phyloP scores from a whole-genome alignment of 441 rosid genomes.

The Erysimum pusillum region DNA sequence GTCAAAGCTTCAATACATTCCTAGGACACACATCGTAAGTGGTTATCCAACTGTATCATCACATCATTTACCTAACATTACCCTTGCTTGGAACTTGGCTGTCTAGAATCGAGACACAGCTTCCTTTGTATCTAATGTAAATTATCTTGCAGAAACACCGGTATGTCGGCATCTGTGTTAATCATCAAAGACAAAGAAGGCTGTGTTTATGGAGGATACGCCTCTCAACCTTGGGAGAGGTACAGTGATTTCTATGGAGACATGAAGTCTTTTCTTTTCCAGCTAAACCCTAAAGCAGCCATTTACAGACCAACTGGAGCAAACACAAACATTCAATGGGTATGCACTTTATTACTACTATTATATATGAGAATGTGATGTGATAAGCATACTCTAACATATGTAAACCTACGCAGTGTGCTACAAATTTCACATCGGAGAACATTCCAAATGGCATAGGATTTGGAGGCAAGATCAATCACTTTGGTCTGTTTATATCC shows the following conservation, averaged over 20 bases:
- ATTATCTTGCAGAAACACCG: conserved; percentile 60
- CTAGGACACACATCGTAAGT: conserved; percentile 76
- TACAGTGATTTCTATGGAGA: conserved; percentile 89
- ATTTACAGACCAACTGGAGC: conserved; percentile 86
- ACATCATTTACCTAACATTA: not conserved
- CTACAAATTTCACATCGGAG: conserved; percentile 83
- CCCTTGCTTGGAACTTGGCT: conserved; percentile 7
- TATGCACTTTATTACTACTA: conserved; percentile 35
- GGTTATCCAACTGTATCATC: conserved; percentile 4
- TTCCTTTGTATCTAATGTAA: not conserved
- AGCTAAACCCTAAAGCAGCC: conserved; percentile 77
- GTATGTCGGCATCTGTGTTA: conserved; percentile 69
- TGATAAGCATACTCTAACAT: conserved; percentile 10
- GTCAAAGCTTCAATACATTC: conserved; percentile 88
- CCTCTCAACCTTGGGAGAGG: conserved; percentile 91
- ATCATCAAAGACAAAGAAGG: conserved; percentile 83
- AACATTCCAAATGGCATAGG: conserved; percentile 91
- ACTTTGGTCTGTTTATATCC: conserved; percentile 79
- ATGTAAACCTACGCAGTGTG: conserved; percentile 65
- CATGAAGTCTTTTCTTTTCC: conserved; percentile 88
- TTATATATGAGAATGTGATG: not conserved
- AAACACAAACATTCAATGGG: conserved; percentile 90
- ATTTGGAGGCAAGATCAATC: conserved; percentile 81
- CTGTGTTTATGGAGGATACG: conserved; percentile 82
- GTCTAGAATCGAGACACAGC: not conserved